Evolutionary conservation across 495 filamentous ascomycete species (phyloP), one percentile per base, ranked within the genome.

Genomic region (Bombardia bombarda): DNA sequence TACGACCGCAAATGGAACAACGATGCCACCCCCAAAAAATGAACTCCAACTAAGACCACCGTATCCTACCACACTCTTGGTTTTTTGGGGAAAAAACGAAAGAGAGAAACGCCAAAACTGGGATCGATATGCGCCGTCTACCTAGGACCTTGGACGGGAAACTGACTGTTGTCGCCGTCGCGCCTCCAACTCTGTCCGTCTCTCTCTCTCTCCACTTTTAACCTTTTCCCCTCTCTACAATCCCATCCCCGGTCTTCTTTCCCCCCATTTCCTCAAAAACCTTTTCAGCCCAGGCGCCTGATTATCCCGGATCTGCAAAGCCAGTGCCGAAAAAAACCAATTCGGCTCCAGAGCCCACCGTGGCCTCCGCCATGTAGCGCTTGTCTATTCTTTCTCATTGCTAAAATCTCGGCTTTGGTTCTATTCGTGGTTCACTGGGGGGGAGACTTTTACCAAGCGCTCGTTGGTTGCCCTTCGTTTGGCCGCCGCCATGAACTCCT

Each of bases 291-390:
- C 46, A 47, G 32, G 25, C 23, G 42, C 53, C 53, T 58, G 57
- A 60, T 62, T 57, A 64, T 63, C 65, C 62, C 61, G 65, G 64
- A 68, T 68, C 58, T 61, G 55, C 45, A 57, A 43, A 42, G 23
- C 44, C 49, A 59, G 38, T 52, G 50, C 56, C 62, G 62, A 38
- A 22, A 42, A 21, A 0, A 21, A 30, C 28, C 25, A 5, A 10
- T 13, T 22, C 21, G 26, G 12, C 40, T 14, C 14, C 13, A 13
- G n/a, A 42, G 40, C 23, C 26, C n/a, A n/a, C n/a, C n/a, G n/a
- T n/a, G n/a, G n/a, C n/a, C n/a, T n/a, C n/a, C n/a, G n/a, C n/a
- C n/a, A n/a, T n/a, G n/a, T n/a, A n/a, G n/a, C n/a, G n/a, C n/a
- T n/a, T 24, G 40, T 42, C 40, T 42, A 40, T 40, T 32, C 35